Conservation (phyloP, 495 filamentous ascomycete species). For the Staphylotrichum tortipilum region DNA sequence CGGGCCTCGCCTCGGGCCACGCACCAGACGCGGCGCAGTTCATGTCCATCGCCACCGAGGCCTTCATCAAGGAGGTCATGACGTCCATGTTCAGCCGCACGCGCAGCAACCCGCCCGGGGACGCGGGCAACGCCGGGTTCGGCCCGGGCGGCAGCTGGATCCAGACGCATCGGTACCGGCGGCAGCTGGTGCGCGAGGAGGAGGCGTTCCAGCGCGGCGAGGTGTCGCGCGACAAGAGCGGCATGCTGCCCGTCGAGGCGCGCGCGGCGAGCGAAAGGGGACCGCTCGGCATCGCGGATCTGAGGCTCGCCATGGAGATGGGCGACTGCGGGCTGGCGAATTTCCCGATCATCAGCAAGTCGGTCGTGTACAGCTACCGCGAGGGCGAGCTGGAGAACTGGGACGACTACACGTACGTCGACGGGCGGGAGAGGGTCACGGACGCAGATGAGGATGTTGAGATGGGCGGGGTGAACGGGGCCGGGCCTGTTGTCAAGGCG, state of each 20-base stretch:
- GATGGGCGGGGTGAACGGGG: slow-evolving; percentile 25
- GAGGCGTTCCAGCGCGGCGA: slow-evolving; percentile 56
- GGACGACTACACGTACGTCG: slow-evolving; percentile 43
- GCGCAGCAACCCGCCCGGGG: slow-evolving; percentile 64
- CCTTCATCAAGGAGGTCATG: slow-evolving; percentile 82
- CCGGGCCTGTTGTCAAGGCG: too few species aligned
- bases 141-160: slow-evolving; percentile 60
- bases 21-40: slow-evolving; percentile 66
- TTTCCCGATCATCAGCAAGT: slow-evolving; percentile 64
- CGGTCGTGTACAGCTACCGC: slow-evolving; percentile 61
- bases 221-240: slow-evolving; percentile 56
- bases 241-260: slow-evolving; percentile 67
- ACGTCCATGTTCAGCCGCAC: slow-evolving; percentile 70
- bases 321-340: slow-evolving; percentile 65
- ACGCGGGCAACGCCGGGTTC: slow-evolving; percentile 45
- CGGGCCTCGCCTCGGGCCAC: slow-evolving; percentile 69
- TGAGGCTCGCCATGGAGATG: slow-evolving; percentile 65
- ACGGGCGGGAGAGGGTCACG: slow-evolving; percentile 24
- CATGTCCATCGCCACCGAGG: slow-evolving; percentile 85
- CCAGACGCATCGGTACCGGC: slow-evolving; percentile 68
- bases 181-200: slow-evolving; percentile 66
- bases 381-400: slow-evolving; percentile 66
- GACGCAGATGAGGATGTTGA: slow-evolving; percentile 20
- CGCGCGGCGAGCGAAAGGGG: slow-evolving; percentile 57
- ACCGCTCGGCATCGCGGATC: slow-evolving; percentile 67